Conservation (phyloP, 257 asterid species). For the Parsonsia alboflavescens region DNA sequence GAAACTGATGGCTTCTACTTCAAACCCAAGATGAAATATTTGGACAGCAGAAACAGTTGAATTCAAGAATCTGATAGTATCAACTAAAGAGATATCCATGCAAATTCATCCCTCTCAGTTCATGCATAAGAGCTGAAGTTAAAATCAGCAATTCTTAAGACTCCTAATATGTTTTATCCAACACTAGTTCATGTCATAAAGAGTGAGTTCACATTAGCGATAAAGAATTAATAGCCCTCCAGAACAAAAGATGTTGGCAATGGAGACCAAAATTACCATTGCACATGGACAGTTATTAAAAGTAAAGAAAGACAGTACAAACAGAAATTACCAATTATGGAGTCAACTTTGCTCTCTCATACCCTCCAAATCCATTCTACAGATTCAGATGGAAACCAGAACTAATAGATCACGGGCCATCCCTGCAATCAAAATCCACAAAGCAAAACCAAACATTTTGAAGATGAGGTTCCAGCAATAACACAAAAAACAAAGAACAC, state of each 20-base stretch:
- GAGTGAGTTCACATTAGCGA: background rate
- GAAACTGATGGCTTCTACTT: background rate
- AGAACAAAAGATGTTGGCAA: background rate
- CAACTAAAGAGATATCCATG: background rate
- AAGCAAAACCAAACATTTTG: background rate
- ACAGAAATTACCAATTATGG: conserved; percentile 7
- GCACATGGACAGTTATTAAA: background rate
- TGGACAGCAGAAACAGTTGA: background rate
- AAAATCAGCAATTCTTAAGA: background rate
- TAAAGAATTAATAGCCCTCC: background rate
- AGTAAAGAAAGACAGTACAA: background rate
- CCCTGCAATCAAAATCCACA: conserved; percentile 19
- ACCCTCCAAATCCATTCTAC: conserved; percentile 3
- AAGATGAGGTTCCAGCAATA: background rate
- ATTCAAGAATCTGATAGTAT: background rate
- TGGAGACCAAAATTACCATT: background rate
- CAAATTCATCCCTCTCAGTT: background rate
- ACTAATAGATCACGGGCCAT: background rate
- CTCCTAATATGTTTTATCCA: background rate
- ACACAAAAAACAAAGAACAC: background rate
- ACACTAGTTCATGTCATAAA: background rate
- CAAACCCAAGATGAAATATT: background rate
- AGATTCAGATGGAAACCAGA: background rate
- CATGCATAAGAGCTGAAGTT: background rate
- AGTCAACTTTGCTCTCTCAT: conserved; percentile 3